Evolutionary conservation across 495 filamentous ascomycete genomes (phyloP), one percentile per base, ranked within the genome.

Genomic region (Podospora anserina): DNA sequence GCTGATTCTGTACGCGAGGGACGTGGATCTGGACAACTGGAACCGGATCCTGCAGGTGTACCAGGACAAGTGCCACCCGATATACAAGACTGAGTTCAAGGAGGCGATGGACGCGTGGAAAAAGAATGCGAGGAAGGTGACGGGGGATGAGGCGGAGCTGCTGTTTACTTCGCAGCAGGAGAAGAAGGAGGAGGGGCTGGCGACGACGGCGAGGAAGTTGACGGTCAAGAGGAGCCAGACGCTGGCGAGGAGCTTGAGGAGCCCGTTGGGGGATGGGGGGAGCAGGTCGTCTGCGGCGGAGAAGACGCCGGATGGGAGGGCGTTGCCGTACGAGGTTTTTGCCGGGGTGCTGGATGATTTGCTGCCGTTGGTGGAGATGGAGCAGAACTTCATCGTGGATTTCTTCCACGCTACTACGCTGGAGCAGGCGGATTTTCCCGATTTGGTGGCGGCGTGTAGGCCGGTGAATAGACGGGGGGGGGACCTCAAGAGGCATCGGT

Each of bases 331-430:
- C 68, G 94, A 97, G 80, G 89, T 88, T n/a, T 97, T 97, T 78
- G 83, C 88, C 2, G 90, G 90, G 44, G 86, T 89, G 18, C 81
- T 97, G 57, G 88, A 91, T 61, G 92, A 97, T 77, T 87, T 91
- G 66, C 78, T 92, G 59, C 89, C 88, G 23, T 85, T 95, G 67
- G 88, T 97, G 54, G 89, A 90, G 61, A 91, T 91, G 69, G 94
- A 98, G 80, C 94, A 98, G 77, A 97, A 97, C 74, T 98, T 97
- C 72, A 81, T 97, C 30, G 88, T 96, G 26, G 91, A 95, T 65
- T 95, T 97, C 79, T 98, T 97, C 82, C 93, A 97, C 66, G 85
- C 95, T 9, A 90, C 88, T 44, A 95, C 92, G 18, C 82, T 92
- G 15, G 87, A 90, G 65, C 88, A 84, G 16, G 79, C 84, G 16